Evolutionary conservation across 176 grass and related monocot genomes (phyloP).

Genomic region (Tillandsia fasciculata): DNA sequence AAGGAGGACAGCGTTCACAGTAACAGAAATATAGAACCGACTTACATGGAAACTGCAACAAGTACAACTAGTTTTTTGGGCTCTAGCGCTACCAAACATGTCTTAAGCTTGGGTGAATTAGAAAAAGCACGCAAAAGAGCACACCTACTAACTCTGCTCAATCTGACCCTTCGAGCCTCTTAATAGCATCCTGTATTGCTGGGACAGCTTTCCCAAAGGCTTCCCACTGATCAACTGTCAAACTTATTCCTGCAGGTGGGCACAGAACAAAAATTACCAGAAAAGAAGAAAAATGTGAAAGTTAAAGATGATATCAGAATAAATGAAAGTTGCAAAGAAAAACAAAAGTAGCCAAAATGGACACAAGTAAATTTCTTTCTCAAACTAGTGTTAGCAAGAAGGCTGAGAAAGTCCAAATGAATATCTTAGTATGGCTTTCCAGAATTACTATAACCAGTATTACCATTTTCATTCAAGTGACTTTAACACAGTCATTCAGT

Average conservation of each 20-base stretch:
- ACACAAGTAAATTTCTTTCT: background rate
- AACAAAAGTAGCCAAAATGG: background rate
- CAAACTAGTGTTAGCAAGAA: background rate
- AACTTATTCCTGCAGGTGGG: constrained; percentile 44
- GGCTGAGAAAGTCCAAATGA: background rate
- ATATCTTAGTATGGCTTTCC: background rate
- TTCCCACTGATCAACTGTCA: constrained; percentile 86
- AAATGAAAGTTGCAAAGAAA: background rate
- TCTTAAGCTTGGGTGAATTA: background rate
- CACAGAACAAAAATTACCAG: background rate
- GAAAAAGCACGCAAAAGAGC: constrained; percentile 11
- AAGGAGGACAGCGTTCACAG: no score
- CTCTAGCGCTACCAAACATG: background rate
- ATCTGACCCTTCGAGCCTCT: constrained; percentile 49
- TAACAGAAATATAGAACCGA: no score
- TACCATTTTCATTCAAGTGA: background rate
- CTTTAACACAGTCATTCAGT: background rate
- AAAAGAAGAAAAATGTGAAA: background rate
- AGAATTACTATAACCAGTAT: background rate
- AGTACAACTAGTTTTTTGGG: background rate
- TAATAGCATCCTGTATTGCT: constrained; percentile 71
- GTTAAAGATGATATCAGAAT: background rate
- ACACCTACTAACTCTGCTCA: constrained; percentile 8
- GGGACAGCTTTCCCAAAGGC: constrained; percentile 52
- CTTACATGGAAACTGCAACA: background rate